Base-by-base conservation (phyloP, 345 rosid genomes). In the Populus euphratica region DNA sequence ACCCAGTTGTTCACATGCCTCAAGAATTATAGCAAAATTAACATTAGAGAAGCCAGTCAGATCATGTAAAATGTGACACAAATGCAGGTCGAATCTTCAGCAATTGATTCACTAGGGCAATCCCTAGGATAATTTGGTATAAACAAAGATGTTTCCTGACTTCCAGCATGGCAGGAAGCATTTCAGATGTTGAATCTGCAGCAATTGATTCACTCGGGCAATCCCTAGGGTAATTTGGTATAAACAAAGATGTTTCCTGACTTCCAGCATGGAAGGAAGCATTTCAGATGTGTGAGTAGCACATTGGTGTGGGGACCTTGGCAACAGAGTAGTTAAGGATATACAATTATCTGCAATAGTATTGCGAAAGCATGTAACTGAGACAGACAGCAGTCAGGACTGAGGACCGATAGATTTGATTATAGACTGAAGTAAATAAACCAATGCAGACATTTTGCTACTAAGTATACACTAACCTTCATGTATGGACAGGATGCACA, bases 401-500 rank as follows among this genome's bases (percentile, higher is more conserved):
- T 44, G 23, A 13, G 49, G 50, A 12, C 50, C 14, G 18, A n/a
- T 54, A 31, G n/a, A 76, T 70, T 67, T 23, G 47, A 75, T 66
- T 16, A 35, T 36, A 47, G 50, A 44, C 0, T 5, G 5, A 47
- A 4, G 50, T 13, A 47, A 47, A 47, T 14, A 47, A 47, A 47
- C 50, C 50, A 3, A 47, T 14, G 50, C 50, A 13, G 50, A 52
- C 10, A 68, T 47, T 29, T 23, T 5, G 38, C 41, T 29, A 27
- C 23, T 8, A 41, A 56, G 49, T 71, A 73, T 67, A 72, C 6
- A 73, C 85, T 75, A 33, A 93, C 99, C 98, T 96, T 96, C 98
- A 93, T 93, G 70, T 92, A 96, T 1, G 99, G 99, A 79, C 99
- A 96, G 50, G 99, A 96, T 29, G 99, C 99, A 81, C 99, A 93